phyloP scores from a whole-genome alignment of 78 protist species.

The Cavenderia fasciculata region DNA sequence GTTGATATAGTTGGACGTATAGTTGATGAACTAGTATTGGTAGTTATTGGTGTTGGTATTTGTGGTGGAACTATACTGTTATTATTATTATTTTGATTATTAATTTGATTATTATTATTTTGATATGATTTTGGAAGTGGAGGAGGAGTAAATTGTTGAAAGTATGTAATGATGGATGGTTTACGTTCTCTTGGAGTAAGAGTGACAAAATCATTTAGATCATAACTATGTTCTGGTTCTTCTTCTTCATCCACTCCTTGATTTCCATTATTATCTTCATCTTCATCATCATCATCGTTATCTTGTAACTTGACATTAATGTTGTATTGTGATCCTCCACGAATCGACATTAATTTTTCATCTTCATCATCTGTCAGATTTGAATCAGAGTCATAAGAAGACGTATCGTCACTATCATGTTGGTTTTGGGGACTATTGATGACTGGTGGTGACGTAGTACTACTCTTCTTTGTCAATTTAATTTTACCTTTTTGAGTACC shows the following conservation, averaged over 20 bases:
- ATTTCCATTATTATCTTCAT: neutral
- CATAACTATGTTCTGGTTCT: neutral
- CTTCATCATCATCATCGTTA: neutral
- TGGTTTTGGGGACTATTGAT: neutral
- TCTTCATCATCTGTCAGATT: neutral
- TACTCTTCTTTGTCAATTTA: neutral
- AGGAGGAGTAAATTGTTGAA: no score
- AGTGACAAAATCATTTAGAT: no score
- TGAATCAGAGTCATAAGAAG: neutral
- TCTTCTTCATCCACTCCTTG: neutral
- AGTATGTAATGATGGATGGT: slow-evolving; percentile 5
- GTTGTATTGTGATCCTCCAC: no score
- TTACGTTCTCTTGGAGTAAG: no score
- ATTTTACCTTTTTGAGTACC: neutral
- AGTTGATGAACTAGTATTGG: no score
- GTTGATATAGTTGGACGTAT: no score
- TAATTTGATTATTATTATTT: no score
- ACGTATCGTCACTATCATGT: slow-evolving; percentile 3
- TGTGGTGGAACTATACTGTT: no score
- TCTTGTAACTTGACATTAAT: neutral
- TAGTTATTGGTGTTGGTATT: no score
- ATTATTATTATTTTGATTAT: no score
- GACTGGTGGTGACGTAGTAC: neutral
- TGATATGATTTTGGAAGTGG: no score
- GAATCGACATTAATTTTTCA: neutral